phyloP scores from a whole-genome alignment of 139 green algal genomes.

The Coelastrella sp. region DNA sequence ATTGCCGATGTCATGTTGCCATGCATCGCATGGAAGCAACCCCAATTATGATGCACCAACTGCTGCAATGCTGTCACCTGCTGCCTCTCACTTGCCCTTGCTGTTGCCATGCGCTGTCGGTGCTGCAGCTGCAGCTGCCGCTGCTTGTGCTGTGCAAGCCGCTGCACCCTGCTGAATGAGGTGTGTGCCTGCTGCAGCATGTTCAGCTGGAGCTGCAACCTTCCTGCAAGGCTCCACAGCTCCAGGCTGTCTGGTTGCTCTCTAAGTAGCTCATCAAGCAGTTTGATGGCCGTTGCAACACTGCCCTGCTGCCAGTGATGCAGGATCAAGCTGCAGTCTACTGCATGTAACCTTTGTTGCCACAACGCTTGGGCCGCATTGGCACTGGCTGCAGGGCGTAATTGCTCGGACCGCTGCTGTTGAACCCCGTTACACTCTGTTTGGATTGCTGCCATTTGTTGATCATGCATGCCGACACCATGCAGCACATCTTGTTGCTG shows the following conservation, averaged over 20 bases:
- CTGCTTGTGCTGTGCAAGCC: constrained; percentile 21
- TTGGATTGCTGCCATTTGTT: background rate
- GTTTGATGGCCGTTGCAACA: background rate
- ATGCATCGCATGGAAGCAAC: background rate
- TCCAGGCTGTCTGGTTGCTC: background rate
- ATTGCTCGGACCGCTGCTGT: background rate
- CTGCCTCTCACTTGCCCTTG: background rate
- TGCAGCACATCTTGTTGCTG: background rate
- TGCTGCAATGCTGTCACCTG: background rate
- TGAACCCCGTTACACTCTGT: background rate
- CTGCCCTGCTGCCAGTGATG: background rate
- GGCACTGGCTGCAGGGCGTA: background rate
- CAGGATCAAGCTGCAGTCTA: background rate
- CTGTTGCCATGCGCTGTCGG: background rate
- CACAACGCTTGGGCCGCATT: background rate
- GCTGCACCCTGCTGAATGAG: constrained; percentile 2
- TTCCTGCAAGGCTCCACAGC: constrained; percentile 28
- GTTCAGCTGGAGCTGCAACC: constrained; percentile 22
- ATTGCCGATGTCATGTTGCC: constrained; percentile 19
- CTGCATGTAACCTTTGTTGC: background rate
- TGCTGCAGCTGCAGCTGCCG: constrained; percentile 13
- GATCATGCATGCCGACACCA: background rate
- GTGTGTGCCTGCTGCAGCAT: constrained; percentile 4
- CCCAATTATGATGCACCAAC: constrained; percentile 35
- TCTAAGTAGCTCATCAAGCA: constrained; percentile 3